phyloP scores from a whole-genome alignment of 768 basidiomycete genomes.

The Tylopilus sp. region DNA sequence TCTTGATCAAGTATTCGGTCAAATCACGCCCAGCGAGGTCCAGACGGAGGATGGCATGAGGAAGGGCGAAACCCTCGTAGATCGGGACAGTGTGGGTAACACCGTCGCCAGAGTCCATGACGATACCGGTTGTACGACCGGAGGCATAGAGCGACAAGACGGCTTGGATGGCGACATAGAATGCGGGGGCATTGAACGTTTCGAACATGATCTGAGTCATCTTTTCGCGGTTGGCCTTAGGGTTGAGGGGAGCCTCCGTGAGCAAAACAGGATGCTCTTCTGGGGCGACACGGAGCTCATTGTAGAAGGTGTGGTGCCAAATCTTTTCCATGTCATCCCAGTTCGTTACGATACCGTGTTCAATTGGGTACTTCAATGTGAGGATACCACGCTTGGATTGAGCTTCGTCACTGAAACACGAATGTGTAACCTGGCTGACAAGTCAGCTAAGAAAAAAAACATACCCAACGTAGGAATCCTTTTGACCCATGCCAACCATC shows the following conservation, averaged over 20 bases:
- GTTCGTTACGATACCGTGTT: conserved; percentile 95
- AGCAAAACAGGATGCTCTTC: conserved; percentile 73
- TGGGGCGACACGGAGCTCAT: conserved; percentile 73
- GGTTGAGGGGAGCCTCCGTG: conserved; percentile 72
- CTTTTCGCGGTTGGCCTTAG: conserved; percentile 70
- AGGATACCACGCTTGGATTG: conserved; percentile 95
- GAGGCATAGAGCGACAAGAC: conserved; percentile 84
- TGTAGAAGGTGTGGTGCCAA: conserved; percentile 96
- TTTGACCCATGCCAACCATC: conserved; percentile 97
- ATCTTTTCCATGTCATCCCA: conserved; percentile 99
- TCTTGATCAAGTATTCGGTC: conserved; percentile 80
- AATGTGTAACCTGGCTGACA: conserved; percentile 15
- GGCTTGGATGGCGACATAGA: conserved; percentile 73
- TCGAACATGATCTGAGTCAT: conserved; percentile 82
- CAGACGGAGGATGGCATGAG: conserved; percentile 89
- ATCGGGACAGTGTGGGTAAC: conserved; percentile 96
- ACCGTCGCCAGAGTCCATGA: conserved; percentile 95
- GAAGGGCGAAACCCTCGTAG: conserved; percentile 91
- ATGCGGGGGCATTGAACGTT: conserved; percentile 72
- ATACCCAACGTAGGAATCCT: conserved; percentile 94
- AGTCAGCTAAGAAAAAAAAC: neutral
- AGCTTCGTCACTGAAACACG: conserved; percentile 70
- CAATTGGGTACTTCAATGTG: conserved; percentile 89
- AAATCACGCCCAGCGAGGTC: conserved; percentile 93
- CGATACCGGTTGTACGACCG: conserved; percentile 92